Base-by-base conservation (phyloP, 371 early-diverging fungal genomes). In the Mortierella sp. region DNA sequence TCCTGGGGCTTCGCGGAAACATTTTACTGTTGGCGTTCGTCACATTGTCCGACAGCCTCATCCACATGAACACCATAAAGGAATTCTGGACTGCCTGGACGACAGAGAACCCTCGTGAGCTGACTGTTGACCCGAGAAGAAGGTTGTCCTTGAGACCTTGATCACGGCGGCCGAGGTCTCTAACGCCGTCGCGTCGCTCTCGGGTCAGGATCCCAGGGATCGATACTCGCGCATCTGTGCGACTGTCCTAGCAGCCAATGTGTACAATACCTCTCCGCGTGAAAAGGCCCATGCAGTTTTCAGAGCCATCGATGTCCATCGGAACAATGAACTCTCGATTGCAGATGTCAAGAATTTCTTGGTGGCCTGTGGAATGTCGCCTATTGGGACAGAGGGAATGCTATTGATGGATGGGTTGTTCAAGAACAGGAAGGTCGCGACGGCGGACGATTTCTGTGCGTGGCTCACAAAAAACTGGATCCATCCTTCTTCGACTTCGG, bases 381-480 rank as follows among this genome's bases (percentile, higher is more conserved):
- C 55, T 9, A 16, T 66, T 5, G 78, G 73, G 31, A 70, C 72
- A 67, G 70, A 77, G 31, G 55, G 50, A 52, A 74, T 48, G 43
- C 13, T 78, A 66, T 34, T 82, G 72, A 64, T 82, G 52, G 66
- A 75, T 53, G 16, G 41, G 0, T 44, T 82, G 50, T 82, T 82
- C 29, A 31, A 55, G 14, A 65, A 41, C 19, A 22, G 45, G 3
- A 75, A 82, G 53, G 34, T 72, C 1, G 75, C 44, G 26, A 58
- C 74, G 4, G 41, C 68, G 7, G 72, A 78, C 39, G 73, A 72
- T 7, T 82, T 82, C 44, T 74, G 75, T 45, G 48, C 72, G 16
- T 82, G 83, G 83, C 78, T 82, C 70, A 82, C 83, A 24, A 77
- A 82, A 67, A 74, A 74, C 70, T 82, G 83, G 83, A 71, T 82